phyloP scores from a whole-genome alignment of 2,329 filamentous ascomycete species.

The Akanthomyces dipterigenus region DNA sequence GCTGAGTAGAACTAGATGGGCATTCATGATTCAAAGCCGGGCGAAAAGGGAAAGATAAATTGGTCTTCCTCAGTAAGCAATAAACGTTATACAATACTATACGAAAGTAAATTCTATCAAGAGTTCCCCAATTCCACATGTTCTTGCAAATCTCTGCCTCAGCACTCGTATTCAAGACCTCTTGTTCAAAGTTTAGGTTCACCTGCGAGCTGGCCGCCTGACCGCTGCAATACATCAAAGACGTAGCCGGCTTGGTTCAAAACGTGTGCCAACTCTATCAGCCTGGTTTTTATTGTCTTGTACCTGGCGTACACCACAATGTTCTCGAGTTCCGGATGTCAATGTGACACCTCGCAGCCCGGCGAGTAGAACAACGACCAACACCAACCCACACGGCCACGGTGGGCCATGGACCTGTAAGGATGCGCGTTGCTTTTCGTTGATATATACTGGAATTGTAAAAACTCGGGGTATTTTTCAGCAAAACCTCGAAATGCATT shows the following conservation, averaged over 20 bases:
- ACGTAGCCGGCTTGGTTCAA: neutral
- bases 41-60: neutral
- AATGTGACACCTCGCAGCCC: neutral
- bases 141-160: no score
- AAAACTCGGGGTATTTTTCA: no score
- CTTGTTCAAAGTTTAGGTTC: neutral
- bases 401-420: neutral
- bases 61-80: no score
- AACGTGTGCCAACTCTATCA: neutral
- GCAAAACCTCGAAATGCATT: no score
- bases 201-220: neutral
- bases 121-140: neutral
- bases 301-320: neutral
- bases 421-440: neutral
- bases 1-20: neutral
- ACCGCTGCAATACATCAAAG: neutral
- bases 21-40: neutral
- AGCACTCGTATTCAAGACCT: neutral
- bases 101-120: neutral
- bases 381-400: neutral
- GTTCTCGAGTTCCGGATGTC: neutral
- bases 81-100: neutral
- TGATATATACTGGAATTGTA: no score
- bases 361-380: neutral
- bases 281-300: no score